Evolutionary conservation across 305 asterid genomes (phyloP), one percentile per base, ranked within the genome.

Genomic region (Solanum aculeatissimum): DNA sequence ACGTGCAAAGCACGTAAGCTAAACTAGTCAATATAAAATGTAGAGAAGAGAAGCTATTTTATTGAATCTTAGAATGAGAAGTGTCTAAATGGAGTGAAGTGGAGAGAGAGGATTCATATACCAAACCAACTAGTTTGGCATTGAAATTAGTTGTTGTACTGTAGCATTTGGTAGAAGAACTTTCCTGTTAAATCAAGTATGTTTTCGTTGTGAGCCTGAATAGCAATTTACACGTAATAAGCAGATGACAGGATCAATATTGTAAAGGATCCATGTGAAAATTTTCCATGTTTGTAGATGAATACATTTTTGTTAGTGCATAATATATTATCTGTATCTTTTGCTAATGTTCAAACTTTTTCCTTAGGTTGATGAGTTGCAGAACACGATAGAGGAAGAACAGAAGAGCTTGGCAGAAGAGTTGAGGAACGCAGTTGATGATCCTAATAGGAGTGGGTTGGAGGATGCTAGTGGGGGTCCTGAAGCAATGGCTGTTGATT

Each of bases 361-460:
- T 29, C 80, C 74, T 49, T 93, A 95, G 98, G 98, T 96, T 89
- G 99, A 96, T 88, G 99, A 95, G 89, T 86, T 96, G 83, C 98
- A 96, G 82, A 94, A 88, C 92, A 93, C 98, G 65, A 93, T 96
- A 57, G 99, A 95, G 91, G 99, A 96, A 57, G 99, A 95, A 79
- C 97, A 96, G 79, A 89, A 89, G 88, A 95, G 87, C 87, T 89
- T 96, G 90, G 90, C 91, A 85, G 99, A 96, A 91, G 99, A 96
- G 91, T 90, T 92, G 95, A 90, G 98, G 87, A 84, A 91, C 54
- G 87, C 97, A 32, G 86, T 87, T 49, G 98, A 96, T 87, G 99
- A 95, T 84, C 92, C 90, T 55, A 93, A 91, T 92, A 88, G 87
- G 43, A 92, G 88, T 1, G 94, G 90, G 6, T 71, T 88, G 85